Evolutionary conservation across 768 basidiomycete species (phyloP).

Genomic region (Boletus huronensis): DNA sequence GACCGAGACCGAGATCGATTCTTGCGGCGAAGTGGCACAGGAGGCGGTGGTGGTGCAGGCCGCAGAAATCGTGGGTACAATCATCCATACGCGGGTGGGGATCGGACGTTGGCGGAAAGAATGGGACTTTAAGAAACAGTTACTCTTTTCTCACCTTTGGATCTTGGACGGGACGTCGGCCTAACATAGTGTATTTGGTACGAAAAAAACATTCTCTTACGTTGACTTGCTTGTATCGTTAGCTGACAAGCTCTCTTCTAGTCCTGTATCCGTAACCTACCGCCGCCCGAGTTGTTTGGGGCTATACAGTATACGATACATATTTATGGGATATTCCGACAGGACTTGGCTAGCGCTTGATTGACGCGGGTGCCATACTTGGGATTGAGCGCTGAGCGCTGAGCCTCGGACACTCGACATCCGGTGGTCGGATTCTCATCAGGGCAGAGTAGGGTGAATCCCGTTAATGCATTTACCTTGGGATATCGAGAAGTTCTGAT

Average conservation of each 20-base stretch:
- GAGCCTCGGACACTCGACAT: neutral
- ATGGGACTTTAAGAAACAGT: conserved; percentile 61
- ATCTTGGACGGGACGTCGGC: conserved; percentile 22
- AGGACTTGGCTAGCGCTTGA: neutral
- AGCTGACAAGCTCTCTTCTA: conserved; percentile 29
- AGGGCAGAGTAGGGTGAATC: neutral
- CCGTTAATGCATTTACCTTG: neutral
- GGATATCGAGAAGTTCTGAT: neutral
- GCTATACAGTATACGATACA: conserved; percentile 19
- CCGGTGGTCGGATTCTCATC: neutral
- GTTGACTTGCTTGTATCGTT: conserved; percentile 22
- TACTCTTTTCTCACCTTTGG: conserved; percentile 15
- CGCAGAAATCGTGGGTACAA: conserved; percentile 39
- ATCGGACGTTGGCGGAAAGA: conserved; percentile 84
- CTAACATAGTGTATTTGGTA: conserved; percentile 39
- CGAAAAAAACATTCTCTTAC: conserved; percentile 14
- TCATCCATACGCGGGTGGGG: conserved; percentile 37
- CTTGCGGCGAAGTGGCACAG: conserved; percentile 42
- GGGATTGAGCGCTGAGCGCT: too few relatives aligned
- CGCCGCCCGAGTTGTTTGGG: conserved; percentile 18
- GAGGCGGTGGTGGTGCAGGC: conserved; percentile 36
- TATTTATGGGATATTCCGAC: conserved; percentile 25
- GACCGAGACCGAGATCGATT: conserved; percentile 39
- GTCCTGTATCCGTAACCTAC: conserved; percentile 35
- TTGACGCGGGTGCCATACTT: neutral